Conservation (phyloP, 2,329 filamentous ascomycete genomes). For the Ceratocystis variospora region DNA sequence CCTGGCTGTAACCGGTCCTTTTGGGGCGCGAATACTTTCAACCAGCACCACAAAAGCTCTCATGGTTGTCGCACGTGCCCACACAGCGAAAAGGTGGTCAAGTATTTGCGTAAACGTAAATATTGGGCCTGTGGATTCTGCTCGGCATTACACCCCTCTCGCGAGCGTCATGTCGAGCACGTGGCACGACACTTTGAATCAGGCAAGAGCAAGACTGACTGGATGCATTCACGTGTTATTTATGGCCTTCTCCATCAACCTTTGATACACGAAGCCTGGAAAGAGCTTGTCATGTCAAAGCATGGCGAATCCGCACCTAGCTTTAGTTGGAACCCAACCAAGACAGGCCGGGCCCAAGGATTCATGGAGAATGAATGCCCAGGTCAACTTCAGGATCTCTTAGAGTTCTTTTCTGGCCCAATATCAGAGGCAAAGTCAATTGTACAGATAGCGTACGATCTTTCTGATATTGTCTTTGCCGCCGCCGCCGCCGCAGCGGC, state of each 20-base stretch:
- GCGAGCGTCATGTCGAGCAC: slow-evolving; percentile 54
- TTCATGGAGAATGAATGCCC: slow-evolving; percentile 49
- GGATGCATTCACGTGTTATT: slow-evolving; percentile 56
- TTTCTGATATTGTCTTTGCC: slow-evolving; percentile 35
- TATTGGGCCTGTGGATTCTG: slow-evolving; percentile 59
- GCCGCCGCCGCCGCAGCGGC: slow-evolving; percentile 17
- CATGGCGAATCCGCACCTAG: slow-evolving; percentile 46
- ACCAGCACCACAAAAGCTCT: slow-evolving; percentile 52
- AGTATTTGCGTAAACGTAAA: slow-evolving; percentile 48
- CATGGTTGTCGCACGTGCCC: slow-evolving; percentile 52
- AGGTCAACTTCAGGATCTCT: slow-evolving; percentile 48
- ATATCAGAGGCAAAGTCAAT: slow-evolving; percentile 44
- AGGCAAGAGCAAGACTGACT: slow-evolving; percentile 48
- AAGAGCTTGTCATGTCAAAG: slow-evolving; percentile 38
- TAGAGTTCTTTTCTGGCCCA: slow-evolving; percentile 50
- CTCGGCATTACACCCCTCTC: slow-evolving; percentile 46
- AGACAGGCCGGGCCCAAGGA: slow-evolving; percentile 42
- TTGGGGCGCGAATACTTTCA: slow-evolving; percentile 54
- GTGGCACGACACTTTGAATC: slow-evolving; percentile 54
- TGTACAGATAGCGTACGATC: slow-evolving; percentile 44
- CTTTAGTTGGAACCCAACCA: slow-evolving; percentile 47
- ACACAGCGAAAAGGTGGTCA: slow-evolving; percentile 49
- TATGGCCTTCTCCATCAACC: slow-evolving; percentile 55
- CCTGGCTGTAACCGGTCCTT: slow-evolving; percentile 51
- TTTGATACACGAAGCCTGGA: slow-evolving; percentile 48